Conservation (phyloP, 768 basidiomycete species). For the Megacollybia marginata region DNA sequence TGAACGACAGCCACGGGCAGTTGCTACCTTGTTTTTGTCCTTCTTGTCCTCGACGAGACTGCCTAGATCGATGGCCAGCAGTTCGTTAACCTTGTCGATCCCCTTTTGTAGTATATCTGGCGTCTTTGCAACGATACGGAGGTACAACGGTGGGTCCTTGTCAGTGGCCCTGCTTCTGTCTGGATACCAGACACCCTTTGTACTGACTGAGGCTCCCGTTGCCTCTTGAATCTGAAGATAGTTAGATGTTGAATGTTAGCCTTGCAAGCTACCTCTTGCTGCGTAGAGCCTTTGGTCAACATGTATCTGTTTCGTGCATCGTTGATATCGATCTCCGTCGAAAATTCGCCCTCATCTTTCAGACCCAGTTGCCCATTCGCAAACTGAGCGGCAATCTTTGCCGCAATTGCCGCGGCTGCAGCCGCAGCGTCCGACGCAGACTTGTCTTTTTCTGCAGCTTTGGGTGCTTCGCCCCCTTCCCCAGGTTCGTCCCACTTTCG, state of each 20-base stretch:
- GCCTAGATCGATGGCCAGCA: constrained; percentile 69
- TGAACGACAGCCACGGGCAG: constrained; percentile 4
- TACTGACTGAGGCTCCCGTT: constrained; percentile 87
- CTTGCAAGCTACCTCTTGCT: constrained; percentile 63
- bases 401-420: constrained; percentile 81
- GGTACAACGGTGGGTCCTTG: constrained; percentile 88
- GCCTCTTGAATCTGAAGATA: constrained; percentile 74
- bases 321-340: constrained; percentile 93
- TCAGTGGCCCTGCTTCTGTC: constrained; percentile 87
- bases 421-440: constrained; percentile 66
- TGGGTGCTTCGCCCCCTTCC: constrained; percentile 36
- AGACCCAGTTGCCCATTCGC: constrained; percentile 37
- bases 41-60: constrained; percentile 77
- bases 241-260: constrained; percentile 2
- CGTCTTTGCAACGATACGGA: constrained; percentile 80
- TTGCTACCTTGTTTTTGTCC: constrained; percentile 59
- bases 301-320: constrained; percentile 93
- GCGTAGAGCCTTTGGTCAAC: constrained; percentile 89
- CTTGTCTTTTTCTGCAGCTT: constrained; percentile 47
- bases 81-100: constrained; percentile 65
- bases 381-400: constrained; percentile 91
- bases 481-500: constrained; percentile 79
- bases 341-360: constrained; percentile 68
- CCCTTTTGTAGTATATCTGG: constrained; percentile 61
- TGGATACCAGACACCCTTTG: constrained; percentile 95